Conservation (phyloP, 352 stramenopile genomes). For the Phytophthora syringae region DNA sequence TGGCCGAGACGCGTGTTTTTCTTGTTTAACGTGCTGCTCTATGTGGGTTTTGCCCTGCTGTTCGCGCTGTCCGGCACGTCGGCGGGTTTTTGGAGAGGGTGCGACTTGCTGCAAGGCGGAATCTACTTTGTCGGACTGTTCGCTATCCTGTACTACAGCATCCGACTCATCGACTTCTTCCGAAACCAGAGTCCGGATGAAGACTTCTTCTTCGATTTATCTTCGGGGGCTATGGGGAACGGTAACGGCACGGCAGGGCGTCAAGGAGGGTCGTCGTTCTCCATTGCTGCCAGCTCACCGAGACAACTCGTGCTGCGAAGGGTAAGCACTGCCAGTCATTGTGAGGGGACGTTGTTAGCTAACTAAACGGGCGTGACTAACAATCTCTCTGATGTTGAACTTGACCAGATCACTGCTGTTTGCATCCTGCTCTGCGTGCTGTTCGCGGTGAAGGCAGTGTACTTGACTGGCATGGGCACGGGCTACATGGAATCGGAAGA, state of each 20-base stretch:
- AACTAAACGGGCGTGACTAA: constrained; percentile 5
- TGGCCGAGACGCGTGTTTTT: constrained; percentile 82
- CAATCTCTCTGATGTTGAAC: constrained; percentile 6
- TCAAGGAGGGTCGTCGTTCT: constrained; percentile 23
- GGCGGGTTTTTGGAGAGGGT: constrained; percentile 67
- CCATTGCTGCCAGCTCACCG: constrained; percentile 41
- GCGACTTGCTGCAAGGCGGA: constrained; percentile 66
- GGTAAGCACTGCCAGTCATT: constrained; percentile 40
- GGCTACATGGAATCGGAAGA: constrained; percentile 68
- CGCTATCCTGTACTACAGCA: constrained; percentile 82
- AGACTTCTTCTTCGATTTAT: constrained; percentile 87
- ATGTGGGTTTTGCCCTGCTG: constrained; percentile 60
- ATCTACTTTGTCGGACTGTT: constrained; percentile 74
- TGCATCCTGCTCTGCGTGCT: constrained; percentile 77
- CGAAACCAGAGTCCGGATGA: constrained; percentile 73
- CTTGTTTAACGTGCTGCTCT: constrained; percentile 77
- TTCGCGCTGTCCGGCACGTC: constrained; percentile 53
- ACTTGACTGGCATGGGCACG: constrained; percentile 74
- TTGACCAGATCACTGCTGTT: constrained; percentile 72
- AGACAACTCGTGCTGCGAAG: constrained; percentile 70
- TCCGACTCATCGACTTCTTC: constrained; percentile 84
- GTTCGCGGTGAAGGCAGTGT: constrained; percentile 70
- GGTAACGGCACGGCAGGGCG: constrained; percentile 20
- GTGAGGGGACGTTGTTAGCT: constrained; percentile 5
- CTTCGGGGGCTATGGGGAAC: constrained; percentile 37